Base-by-base conservation (phyloP, 164 flowering plant species). In the Macadamia tetraphylla region DNA sequence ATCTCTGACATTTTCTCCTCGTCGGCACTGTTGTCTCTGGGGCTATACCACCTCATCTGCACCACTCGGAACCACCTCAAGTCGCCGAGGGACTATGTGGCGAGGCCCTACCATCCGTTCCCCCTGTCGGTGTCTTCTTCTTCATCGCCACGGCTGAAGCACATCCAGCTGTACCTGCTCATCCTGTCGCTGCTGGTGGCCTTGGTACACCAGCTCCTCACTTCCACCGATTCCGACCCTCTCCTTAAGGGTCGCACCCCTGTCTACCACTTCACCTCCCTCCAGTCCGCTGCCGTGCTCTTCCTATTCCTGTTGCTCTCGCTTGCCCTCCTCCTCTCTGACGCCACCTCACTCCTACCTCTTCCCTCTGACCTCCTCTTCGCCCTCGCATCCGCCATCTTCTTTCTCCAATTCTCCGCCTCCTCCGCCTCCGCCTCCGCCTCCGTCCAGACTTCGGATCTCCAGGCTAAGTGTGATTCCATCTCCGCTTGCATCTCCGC, bases 261-360 rank as follows among this genome's bases (percentile, higher is more conserved):
- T 23, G 91, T 92, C 75, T 93, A 88, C 84, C 89, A 69, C 66
- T 83, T 92, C 85, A 75, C 87, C 73, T 84, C 96, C 49, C 90
- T 88, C 72, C 94, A 83, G 40, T 78, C 84, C 67, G 83, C 94
- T 44, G 85, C 88, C 62, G 77, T 88, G 43, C 73, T 85, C 77
- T 77, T 87, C 83, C 87, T 85, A 78, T 88, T 87, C 81, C 77
- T 91, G 76, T n/a, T 87, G 76, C 81, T 89, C 70, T 63, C 90
- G 67, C 51, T 85, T 67, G 63, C 81, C 44, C 77, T 92, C 64
- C 85, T 87, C 79, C 64, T 87, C 79, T 84, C 94, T 60, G 83
- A 84, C 15, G 44, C 82, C 80, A 73, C 89, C 67, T 73, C 82
- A 17, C 77, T 88, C 60, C 84, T 85, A 69, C 90, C 92, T 6